Evolutionary conservation across 169 alveolate species (phyloP).

Genomic region (Plasmodium adleri): DNA sequence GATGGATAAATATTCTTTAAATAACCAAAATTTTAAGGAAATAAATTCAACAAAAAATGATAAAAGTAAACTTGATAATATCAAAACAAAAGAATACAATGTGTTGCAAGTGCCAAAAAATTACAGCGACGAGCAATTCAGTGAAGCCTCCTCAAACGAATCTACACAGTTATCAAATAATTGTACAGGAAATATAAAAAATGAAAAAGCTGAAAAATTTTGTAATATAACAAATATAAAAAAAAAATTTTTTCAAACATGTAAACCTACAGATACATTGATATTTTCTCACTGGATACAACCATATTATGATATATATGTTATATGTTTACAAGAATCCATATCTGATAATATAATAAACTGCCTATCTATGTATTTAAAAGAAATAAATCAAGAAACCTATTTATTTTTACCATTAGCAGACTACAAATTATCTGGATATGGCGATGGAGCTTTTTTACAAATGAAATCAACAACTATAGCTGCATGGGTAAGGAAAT

Average conservation of each 20-base stretch:
- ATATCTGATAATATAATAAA: conserved; percentile 83
- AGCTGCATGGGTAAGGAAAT: conserved; percentile 81
- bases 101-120: background rate
- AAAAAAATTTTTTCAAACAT: conserved; percentile 1
- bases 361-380: conserved; percentile 79
- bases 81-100: background rate
- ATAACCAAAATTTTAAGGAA: background rate
- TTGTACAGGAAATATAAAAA: background rate
- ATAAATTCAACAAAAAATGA: background rate
- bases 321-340: conserved; percentile 88
- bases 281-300: conserved; percentile 86
- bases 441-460: conserved; percentile 90
- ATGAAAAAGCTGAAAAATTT: background rate
- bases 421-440: conserved; percentile 86
- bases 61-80: background rate
- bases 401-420: conserved; percentile 81
- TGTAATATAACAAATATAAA: background rate
- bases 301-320: conserved; percentile 86
- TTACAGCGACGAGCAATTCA: background rate
- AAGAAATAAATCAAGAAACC: conserved; percentile 77
- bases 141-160: background rate
- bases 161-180: background rate
- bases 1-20: too few relatives aligned
- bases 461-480: conserved; percentile 86
- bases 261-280: conserved; percentile 72